A percentile compares a stretch with the other conserved stretches of the same genome.
phyloP scores from a whole-genome alignment of 768 basidiomycete species.

The Mycena olivaceomarginata region DNA sequence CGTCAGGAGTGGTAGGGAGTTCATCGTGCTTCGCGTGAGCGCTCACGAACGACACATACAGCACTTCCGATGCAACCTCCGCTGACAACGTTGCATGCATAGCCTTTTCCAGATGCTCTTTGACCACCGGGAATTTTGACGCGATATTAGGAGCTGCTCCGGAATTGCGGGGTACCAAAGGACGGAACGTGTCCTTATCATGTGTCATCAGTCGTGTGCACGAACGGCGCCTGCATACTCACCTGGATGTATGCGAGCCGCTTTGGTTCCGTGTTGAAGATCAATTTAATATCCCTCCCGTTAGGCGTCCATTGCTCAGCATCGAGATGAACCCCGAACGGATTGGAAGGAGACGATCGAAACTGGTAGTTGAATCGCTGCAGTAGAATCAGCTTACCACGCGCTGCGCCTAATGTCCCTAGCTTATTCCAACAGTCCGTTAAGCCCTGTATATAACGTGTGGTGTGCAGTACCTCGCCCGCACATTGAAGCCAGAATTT shows the following conservation, averaged over 20 bases:
- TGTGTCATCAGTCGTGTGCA: neutral
- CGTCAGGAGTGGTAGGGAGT: constrained; percentile 29
- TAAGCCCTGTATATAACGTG: neutral
- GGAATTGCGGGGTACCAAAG: constrained; percentile 36
- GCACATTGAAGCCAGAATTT: constrained; percentile 32
- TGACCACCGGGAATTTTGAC: constrained; percentile 33
- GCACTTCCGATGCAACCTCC: constrained; percentile 21
- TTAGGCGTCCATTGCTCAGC: constrained; percentile 38
- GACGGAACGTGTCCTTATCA: constrained; percentile 37
- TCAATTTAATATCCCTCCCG: constrained; percentile 35
- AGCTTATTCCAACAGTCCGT: constrained; percentile 9
- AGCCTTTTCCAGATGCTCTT: constrained; percentile 29
- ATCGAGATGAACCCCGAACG: constrained; percentile 39
- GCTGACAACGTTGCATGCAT: neutral
- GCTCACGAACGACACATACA: constrained; percentile 36
- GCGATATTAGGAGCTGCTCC: constrained; percentile 38
- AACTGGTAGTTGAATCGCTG: constrained; percentile 44
- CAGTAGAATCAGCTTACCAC: constrained; percentile 40
- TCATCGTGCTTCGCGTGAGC: constrained; percentile 30
- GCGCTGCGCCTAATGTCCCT: constrained; percentile 37
- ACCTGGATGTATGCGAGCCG: constrained; percentile 42
- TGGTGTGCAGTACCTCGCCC: constrained; percentile 1
- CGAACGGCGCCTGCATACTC: neutral
- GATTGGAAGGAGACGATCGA: constrained; percentile 10
- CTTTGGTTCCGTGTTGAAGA: constrained; percentile 32